Conservation (phyloP, 2,329 filamentous ascomycete species). For the Emmonsiellopsis sp. region DNA sequence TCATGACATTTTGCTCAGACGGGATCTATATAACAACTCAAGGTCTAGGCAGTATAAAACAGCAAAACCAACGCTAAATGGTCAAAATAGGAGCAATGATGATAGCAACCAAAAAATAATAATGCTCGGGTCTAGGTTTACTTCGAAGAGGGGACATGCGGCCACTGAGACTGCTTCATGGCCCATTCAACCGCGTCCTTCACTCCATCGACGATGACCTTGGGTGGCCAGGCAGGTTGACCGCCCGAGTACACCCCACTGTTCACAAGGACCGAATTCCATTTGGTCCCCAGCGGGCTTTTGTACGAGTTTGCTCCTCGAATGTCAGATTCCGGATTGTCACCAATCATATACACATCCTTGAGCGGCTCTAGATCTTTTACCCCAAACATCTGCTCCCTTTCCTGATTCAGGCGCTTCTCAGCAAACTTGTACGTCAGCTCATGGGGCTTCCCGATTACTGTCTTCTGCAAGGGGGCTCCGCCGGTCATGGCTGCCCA, state of each 20-base stretch:
- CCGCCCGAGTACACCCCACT: slow-evolving; percentile 64
- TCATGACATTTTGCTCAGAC: not conserved
- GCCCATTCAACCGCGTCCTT: slow-evolving; percentile 70
- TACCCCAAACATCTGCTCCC: slow-evolving; percentile 40
- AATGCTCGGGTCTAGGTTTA: not conserved
- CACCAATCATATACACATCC: slow-evolving; percentile 88
- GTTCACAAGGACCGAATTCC: slow-evolving; percentile 67
- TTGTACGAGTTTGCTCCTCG: slow-evolving; percentile 70
- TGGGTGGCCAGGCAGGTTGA: slow-evolving; percentile 54
- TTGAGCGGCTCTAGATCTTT: slow-evolving; percentile 43
- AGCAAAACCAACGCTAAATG: not conserved
- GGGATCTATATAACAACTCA: not conserved
- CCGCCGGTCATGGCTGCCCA: slow-evolving; percentile 65
- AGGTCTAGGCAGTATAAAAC: not conserved
- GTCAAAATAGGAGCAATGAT: not conserved
- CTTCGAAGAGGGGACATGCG: not conserved
- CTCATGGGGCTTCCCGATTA: slow-evolving; percentile 75
- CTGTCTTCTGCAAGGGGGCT: slow-evolving; percentile 47
- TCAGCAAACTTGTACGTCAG: slow-evolving; percentile 81
- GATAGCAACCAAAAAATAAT: not conserved
- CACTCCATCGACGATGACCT: slow-evolving; percentile 63
- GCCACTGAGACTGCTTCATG: slow-evolving; percentile 45
- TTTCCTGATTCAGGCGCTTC: slow-evolving; percentile 56
- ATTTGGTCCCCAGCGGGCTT: slow-evolving; percentile 59
- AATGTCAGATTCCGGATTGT: slow-evolving; percentile 86